Evolutionary conservation across 2,329 filamentous ascomycete genomes (phyloP).

Genomic region (Arthrobotrys iridis): DNA sequence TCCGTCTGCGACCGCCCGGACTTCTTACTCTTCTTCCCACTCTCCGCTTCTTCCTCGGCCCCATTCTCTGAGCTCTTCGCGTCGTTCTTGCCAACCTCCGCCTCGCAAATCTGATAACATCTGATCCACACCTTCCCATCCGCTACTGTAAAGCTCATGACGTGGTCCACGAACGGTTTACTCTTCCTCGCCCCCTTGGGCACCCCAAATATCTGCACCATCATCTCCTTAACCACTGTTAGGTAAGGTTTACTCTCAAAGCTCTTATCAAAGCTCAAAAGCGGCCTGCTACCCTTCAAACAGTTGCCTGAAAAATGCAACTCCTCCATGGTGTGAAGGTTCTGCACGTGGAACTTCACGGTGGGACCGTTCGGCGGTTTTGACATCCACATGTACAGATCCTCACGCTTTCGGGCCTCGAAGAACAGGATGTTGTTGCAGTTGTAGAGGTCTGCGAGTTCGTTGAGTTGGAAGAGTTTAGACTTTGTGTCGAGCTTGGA

Average conservation of each 20-base stretch:
- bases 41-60: slow-evolving; percentile 63
- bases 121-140: slow-evolving; percentile 97
- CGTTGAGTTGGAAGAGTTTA: slow-evolving; percentile 83
- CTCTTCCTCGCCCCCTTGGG: slow-evolving; percentile 86
- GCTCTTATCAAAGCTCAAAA: slow-evolving; percentile 88
- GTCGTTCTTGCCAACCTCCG: slow-evolving; percentile 65
- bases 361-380: slow-evolving; percentile 87
- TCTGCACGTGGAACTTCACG: slow-evolving; percentile 80
- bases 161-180: slow-evolving; percentile 95
- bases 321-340: slow-evolving; percentile 95
- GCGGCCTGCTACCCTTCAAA: slow-evolving; percentile 87
- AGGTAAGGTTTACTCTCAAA: slow-evolving; percentile 87
- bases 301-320: slow-evolving; percentile 97
- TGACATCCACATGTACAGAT: slow-evolving; percentile 92
- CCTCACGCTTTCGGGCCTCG: slow-evolving; percentile 91
- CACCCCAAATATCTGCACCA: slow-evolving; percentile 90
- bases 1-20: slow-evolving; percentile 69
- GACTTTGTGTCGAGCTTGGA: slow-evolving; percentile 97
- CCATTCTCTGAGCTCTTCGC: slow-evolving; percentile 63
- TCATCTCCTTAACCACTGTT: slow-evolving; percentile 84
- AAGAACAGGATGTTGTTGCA: slow-evolving; percentile 96
- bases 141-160: slow-evolving; percentile 89
- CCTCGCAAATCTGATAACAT: slow-evolving; percentile 91
- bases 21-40: slow-evolving; percentile 56
- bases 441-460: slow-evolving; percentile 80